Base-by-base conservation (phyloP, 2,329 filamentous ascomycete species). In the Diplodia corticola region DNA sequence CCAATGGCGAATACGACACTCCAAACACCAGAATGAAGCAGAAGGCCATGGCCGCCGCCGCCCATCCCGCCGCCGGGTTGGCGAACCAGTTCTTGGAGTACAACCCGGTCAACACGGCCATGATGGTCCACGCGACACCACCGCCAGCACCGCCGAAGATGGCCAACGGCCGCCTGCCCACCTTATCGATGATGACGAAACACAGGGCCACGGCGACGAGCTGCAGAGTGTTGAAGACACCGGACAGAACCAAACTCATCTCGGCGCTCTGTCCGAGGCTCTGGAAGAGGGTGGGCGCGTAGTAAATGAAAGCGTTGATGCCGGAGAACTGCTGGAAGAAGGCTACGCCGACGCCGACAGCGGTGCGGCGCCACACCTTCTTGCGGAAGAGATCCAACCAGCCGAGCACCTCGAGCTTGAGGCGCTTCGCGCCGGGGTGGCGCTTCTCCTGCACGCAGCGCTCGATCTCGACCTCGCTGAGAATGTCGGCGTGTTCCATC, bases 11-110 rank as follows among this genome's bases (percentile, higher is more conserved):
- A 24, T 65, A 69, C 1, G 66, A 67, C 7, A 60, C 51, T 1
- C 86, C 85, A 70, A 91, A 91, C 2, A 82, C 80, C 24, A 89
- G 75, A 73, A 89, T 85, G 72, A 88, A 89, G 50, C 88, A 81
- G 54, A 40, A 64, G 6, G 48, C 61, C 61, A 64, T 64, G 33
- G 61, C 61, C 17, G 26, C 82, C 17, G 79, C 81, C 17, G 78
- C 77, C 85, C 84, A 86, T 9, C 86, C 86, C 67, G 83, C 80
- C 0, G 78, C 74, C 3, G 78, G 74, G 70, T 88, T 83, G 1
- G 77, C 72, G 0, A 79, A 71, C 84, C 84, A 87, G 66, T 83
- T 75, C 22, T 80, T 70, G 12, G 78, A 80, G 72, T 80, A 88
- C 10, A 81, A 76, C 1, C 83, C 85, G 2, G 87, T 83, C 20